Percentiles rank a stretch among this genome's conserved stretches.
Evolutionary conservation across 495 filamentous ascomycete species (phyloP).

Genomic region (Lophiotrema nucula): DNA sequence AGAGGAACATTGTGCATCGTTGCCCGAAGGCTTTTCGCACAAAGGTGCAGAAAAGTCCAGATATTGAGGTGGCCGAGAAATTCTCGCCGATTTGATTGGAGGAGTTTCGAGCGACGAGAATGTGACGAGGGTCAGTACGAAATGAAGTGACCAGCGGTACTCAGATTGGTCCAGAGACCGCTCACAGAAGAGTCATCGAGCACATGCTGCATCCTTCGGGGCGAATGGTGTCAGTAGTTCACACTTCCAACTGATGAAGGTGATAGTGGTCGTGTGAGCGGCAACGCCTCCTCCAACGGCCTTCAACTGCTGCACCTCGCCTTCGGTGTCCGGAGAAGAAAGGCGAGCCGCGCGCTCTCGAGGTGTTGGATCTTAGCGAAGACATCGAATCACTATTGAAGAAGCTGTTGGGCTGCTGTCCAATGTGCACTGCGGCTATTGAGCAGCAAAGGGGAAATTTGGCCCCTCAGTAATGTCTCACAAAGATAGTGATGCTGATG

Average conservation of each 20-base stretch:
- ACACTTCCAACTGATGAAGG: conserved; percentile 7
- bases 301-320: conserved; percentile 3
- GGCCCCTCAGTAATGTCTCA: not conserved
- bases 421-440: not conserved
- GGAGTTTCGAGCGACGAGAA: conserved; percentile 14
- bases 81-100: conserved; percentile 10
- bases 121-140: conserved; percentile 2
- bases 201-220: conserved; percentile 4
- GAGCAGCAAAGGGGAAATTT: not conserved
- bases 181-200: conserved; percentile 4
- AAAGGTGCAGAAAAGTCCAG: conserved; percentile 4
- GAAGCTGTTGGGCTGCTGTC: too few relatives aligned
- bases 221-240: conserved; percentile 15
- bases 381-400: too few relatives aligned
- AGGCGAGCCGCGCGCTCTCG: conserved; percentile 18
- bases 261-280: conserved; percentile 12
- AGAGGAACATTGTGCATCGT: not conserved
- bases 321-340: conserved; percentile 16
- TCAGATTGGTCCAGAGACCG: conserved; percentile 16
- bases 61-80: not conserved
- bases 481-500: not conserved
- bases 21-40: not conserved
- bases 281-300: not conserved
- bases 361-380: too few relatives aligned
- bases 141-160: not conserved